These are phyloP conservation scores for Phyllachora maydis DNA, from an alignment of 2,329 filamentous ascomycete species.

Conservation along the genomic window DNA sequence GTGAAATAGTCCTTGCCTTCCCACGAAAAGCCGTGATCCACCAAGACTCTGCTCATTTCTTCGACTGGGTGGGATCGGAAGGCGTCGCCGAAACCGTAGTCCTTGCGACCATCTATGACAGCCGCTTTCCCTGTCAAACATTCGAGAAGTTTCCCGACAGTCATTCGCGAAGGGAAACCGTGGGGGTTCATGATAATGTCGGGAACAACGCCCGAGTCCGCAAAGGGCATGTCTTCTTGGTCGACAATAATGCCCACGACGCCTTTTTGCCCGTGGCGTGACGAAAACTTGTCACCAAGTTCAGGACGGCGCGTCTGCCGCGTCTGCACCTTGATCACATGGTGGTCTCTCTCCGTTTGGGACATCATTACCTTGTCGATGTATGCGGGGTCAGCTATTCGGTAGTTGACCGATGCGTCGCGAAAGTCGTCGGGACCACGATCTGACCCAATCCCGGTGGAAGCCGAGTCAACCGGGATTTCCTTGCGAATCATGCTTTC, in stretches of 20 bases:
- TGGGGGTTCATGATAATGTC: constrained; percentile 99
- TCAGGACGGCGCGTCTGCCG: constrained; percentile 91
- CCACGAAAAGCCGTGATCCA: constrained; percentile 84
- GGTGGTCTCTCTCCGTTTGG: constrained; percentile 67
- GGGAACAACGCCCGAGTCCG: constrained; percentile 73
- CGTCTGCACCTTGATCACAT: constrained; percentile 83
- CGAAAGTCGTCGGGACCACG: constrained; percentile 41
- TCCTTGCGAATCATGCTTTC: constrained; percentile 87
- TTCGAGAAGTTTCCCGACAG: constrained; percentile 92
- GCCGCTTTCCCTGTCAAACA: constrained; percentile 88
- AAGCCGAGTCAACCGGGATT: constrained; percentile 57
- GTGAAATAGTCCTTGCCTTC: constrained; percentile 96
- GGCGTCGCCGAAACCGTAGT: constrained; percentile 68
- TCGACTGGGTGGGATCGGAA: constrained; percentile 71
- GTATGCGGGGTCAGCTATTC: constrained; percentile 65
- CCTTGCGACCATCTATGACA: constrained; percentile 62
- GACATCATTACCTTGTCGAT: constrained; percentile 95
- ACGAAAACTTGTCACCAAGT: constrained; percentile 96
- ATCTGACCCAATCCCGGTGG: constrained; percentile 50
- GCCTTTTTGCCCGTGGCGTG: constrained; percentile 94
- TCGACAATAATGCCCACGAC: constrained; percentile 93
- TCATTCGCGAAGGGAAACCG: constrained; percentile 99
- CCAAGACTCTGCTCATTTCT: constrained; percentile 70
- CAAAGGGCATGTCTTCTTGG: constrained; percentile 93
- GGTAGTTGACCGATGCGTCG: constrained; percentile 56